Evolutionary conservation across 2,329 filamentous ascomycete species (phyloP), one percentile per base, ranked within the genome.

Genomic region (Penicillium sp.): DNA sequence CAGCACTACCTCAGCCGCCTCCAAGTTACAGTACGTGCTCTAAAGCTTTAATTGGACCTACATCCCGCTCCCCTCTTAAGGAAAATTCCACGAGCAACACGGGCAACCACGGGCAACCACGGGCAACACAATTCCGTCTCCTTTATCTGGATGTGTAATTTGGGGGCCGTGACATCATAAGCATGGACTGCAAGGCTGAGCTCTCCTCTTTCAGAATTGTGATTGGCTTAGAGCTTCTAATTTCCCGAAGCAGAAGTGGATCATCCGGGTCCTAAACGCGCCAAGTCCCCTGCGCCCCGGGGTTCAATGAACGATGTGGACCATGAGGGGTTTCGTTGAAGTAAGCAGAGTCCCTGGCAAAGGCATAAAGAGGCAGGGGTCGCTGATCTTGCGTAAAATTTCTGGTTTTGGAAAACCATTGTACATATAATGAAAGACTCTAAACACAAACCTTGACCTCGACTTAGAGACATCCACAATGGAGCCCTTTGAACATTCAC

Each of bases 161-260:
- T 53, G 37, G 53, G 51, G 44, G 51, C 45, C 22, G 31, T 65
- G 63, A 63, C 57, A 59, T 65, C 63, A 65, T 24, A 11, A 4
- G 21, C 41, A 26, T 13, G 19, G 41, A 19, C 19, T 13, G 7
- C 35, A 21, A 46, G 33, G 52, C 48, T 54, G 47, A 37, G 16
- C 45, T 44, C 5, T 24, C 10, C 22, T 11, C n/a, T 3, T 21
- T 27, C 10, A 35, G 11, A 5, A 14, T 14, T 11, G 8, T 45
- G n/a, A 43, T 52, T 52, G 49, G 49, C 19, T 9, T 26, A 53
- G 43, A 21, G 41, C 11, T 24, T n/a, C 29, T 26, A 22, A 13
- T 21, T 37, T 8, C 41, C 50, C 19, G 14, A 45, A n/a, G 9
- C 16, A 19, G 50, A 45, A 45, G 41, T 45, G n/a, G 50, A 51